Evolutionary conservation across 2,329 filamentous ascomycete species (phyloP), one percentile per base, ranked within the genome.

Genomic region (Onygena corvina): DNA sequence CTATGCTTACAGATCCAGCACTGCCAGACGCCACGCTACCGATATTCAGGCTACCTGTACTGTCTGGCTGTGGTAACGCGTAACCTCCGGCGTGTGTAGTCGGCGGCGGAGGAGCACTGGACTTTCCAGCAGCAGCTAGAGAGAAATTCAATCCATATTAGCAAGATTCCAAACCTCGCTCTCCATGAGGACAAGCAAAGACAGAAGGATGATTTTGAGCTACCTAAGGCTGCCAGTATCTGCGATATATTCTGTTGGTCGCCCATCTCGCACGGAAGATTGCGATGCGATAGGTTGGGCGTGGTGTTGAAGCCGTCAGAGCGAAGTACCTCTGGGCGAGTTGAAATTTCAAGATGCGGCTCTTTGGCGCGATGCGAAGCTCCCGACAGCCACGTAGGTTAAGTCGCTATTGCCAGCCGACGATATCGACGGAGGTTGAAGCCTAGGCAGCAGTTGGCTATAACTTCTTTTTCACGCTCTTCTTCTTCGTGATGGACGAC

Each of bases 1-100:
- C 78, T 55, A 94, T 82, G 65, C 82, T 90, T 58, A 93, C 82
- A 16, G 83, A 86, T 51, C 87, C 87, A 25, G 84, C 85, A 62
- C 77, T 86, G 49, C 83, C 76, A 3, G 87, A 86, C 59, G 84
- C 84, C 61, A 92, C 86, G 49, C 78, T 76, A 67, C 83, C 89
- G 47, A 94, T 68, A 61, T 94, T 86, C 54, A 93, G 73, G 58
- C 79, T 88, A 46, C 86, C 86, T 52, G 83, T 84, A 50, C 53
- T 61, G 50, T 60, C 62, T 36, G 64, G 63, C 30, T 67, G 68
- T 35, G 69, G 69, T 33, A 71, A 57, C 6, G 61, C 56, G 51
- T 68, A 71, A 40, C 55, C 64, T 11, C 71, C 70, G 38, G 67
- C 63, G 59, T 67, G 62, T 52, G 70, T 59, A 52, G 60, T 62